Percentiles rank a stretch among this genome's conserved stretches.
phyloP scores from a whole-genome alignment of 2,329 filamentous ascomycete species.

The Penicillium sp. region DNA sequence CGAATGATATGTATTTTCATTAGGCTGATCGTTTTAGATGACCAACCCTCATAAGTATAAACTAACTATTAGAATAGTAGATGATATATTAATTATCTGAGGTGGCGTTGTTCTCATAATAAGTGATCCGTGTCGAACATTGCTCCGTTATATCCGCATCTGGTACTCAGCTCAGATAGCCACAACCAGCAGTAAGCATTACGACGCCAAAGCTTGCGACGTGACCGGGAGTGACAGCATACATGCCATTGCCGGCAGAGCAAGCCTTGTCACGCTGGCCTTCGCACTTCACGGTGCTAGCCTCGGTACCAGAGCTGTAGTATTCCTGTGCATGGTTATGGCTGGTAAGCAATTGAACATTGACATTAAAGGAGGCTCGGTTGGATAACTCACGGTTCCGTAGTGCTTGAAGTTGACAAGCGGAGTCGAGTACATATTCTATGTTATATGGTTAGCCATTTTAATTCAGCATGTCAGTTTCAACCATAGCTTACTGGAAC shows the following conservation, averaged over 20 bases:
- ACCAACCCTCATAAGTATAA: neutral
- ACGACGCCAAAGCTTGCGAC: slow-evolving; percentile 27
- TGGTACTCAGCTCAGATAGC: neutral
- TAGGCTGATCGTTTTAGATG: slow-evolving; percentile 7
- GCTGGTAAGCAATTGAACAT: neutral
- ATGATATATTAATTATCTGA: too few species aligned
- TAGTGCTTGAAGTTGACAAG: slow-evolving; percentile 28
- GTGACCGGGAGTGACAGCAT: slow-evolving; percentile 25
- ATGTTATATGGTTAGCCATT: neutral
- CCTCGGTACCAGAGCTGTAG: slow-evolving; percentile 25
- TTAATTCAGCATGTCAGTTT: too few species aligned
- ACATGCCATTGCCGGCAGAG: slow-evolving; percentile 29
- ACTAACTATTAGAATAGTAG: neutral
- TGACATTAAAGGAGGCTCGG: neutral
- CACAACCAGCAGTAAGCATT: slow-evolving; percentile 23
- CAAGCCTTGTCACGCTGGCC: slow-evolving; percentile 28
- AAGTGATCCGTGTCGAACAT: neutral
- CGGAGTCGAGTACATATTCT: slow-evolving; percentile 28
- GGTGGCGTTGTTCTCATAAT: neutral
- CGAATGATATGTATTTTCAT: neutral
- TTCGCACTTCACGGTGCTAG: slow-evolving; percentile 18
- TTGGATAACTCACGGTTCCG: slow-evolving; percentile 22
- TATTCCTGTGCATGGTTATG: slow-evolving; percentile 20
- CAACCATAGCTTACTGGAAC: slow-evolving; percentile 23
- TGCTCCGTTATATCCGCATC: neutral